phyloP scores from a whole-genome alignment of 2,329 filamentous ascomycete species.

The Trichoderma brevicompactum region DNA sequence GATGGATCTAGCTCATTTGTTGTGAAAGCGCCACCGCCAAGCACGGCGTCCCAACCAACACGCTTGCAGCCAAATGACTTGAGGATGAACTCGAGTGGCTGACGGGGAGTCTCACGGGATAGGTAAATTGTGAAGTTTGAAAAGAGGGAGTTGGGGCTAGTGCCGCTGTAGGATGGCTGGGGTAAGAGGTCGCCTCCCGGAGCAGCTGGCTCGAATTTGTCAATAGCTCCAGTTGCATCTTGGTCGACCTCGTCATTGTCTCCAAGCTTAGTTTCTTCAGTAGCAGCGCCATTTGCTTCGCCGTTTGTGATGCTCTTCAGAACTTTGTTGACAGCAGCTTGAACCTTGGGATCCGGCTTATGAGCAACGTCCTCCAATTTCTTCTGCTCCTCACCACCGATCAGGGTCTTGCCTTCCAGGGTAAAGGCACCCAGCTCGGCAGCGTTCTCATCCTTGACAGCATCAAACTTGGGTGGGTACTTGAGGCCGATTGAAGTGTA shows the following conservation, averaged over 20 bases:
- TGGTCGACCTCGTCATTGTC: slow-evolving; percentile 52
- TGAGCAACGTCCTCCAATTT: slow-evolving; percentile 54
- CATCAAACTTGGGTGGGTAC: slow-evolving; percentile 94
- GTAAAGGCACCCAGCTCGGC: slow-evolving; percentile 91
- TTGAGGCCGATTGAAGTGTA: slow-evolving; percentile 91
- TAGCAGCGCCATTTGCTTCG: slow-evolving; percentile 44
- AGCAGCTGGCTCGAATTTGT: slow-evolving; percentile 87
- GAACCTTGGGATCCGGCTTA: slow-evolving; percentile 64
- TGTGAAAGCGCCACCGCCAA: slow-evolving; percentile 91
- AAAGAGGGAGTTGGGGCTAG: slow-evolving; percentile 76
- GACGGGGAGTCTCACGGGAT: slow-evolving; percentile 88
- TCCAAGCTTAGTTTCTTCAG: slow-evolving; percentile 45
- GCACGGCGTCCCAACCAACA: slow-evolving; percentile 89
- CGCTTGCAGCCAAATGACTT: slow-evolving; percentile 94
- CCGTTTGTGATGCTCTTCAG: slow-evolving; percentile 51
- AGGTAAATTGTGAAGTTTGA: slow-evolving; percentile 89
- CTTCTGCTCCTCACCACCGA: slow-evolving; percentile 58
- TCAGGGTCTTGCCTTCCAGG: slow-evolving; percentile 73
- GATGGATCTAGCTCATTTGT: slow-evolving; percentile 82
- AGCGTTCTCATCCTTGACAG: slow-evolving; percentile 82
- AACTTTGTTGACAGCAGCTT: slow-evolving; percentile 70
- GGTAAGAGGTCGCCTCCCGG: slow-evolving; percentile 83
- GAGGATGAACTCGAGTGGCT: slow-evolving; percentile 89
- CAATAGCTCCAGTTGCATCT: slow-evolving; percentile 67
- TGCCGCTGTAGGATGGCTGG: slow-evolving; percentile 72